Conservation (phyloP, 345 rosid genomes). For the Syzygium aqueum region DNA sequence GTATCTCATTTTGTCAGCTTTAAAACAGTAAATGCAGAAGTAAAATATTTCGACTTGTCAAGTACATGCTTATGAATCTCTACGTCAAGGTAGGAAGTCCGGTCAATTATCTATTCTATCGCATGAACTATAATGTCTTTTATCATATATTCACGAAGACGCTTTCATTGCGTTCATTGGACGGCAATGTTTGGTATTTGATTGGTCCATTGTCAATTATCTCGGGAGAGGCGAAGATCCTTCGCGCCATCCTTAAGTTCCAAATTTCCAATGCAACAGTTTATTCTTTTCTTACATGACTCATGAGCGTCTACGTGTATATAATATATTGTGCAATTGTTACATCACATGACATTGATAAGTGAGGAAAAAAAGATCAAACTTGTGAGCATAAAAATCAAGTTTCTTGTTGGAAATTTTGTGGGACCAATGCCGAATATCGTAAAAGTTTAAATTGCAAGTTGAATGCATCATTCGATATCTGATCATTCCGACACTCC, state of each 20-base stretch:
- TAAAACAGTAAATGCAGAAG: fast-evolving
- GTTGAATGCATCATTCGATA: neutral
- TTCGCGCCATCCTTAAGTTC: neutral
- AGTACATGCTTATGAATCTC: neutral
- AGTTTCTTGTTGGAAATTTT: neutral
- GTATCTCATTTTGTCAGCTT: neutral
- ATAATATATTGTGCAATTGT: neutral
- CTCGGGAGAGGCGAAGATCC: neutral
- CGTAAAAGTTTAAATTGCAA: neutral
- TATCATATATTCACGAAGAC: neutral
- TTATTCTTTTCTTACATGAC: neutral
- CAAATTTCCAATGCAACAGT: neutral
- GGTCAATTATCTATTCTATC: neutral
- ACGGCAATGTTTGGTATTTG: neutral
- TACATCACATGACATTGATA: neutral
- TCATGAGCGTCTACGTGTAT: neutral
- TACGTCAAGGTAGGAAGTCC: neutral
- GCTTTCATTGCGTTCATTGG: neutral
- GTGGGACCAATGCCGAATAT: neutral
- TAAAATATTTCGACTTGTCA: neutral
- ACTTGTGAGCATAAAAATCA: neutral
- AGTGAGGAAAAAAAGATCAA: neutral
- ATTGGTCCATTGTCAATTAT: neutral
- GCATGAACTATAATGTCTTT: neutral
- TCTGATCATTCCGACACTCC: neutral